Evolutionary conservation across 2,329 filamentous ascomycete species (phyloP).

Genomic region (Tolypocladium capitatum): DNA sequence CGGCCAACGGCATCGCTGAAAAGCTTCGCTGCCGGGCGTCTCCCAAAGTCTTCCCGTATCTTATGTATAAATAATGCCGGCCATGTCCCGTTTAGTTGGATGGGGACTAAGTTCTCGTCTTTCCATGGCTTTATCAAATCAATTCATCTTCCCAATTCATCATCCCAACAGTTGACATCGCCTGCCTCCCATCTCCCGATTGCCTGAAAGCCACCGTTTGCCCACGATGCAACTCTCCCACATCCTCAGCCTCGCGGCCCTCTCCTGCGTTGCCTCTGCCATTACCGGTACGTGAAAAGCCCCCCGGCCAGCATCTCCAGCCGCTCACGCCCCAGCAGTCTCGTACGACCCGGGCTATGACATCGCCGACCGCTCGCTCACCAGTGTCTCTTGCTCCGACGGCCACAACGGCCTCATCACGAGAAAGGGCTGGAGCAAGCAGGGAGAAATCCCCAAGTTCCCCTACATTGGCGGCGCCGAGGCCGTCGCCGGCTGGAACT

Average conservation of each 20-base stretch:
- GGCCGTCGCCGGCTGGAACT: constrained; percentile 43
- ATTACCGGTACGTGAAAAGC: constrained; percentile 16
- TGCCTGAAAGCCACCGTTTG: not conserved
- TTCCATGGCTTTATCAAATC: no score
- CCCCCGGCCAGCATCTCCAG: not conserved
- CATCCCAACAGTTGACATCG: no score
- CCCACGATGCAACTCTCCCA: constrained; percentile 30
- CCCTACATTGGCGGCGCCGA: constrained; percentile 42
- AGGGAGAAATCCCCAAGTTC: constrained; percentile 36
- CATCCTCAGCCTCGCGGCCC: constrained; percentile 25
- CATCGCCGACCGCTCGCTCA: constrained; percentile 39
- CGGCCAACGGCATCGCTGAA: no score
- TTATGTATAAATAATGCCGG: no score
- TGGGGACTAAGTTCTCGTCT: no score
- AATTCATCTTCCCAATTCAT: no score
- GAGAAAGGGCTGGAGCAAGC: constrained; percentile 44
- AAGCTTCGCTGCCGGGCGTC: no score
- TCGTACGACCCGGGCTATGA: constrained; percentile 66
- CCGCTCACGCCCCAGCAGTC: constrained; percentile 25
- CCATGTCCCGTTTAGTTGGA: no score
- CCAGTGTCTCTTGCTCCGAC: constrained; percentile 51
- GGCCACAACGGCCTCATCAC: constrained; percentile 53
- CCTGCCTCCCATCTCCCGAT: no score
- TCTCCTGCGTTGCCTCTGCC: constrained; percentile 23
- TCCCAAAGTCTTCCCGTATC: no score